Base-by-base conservation (phyloP, 805 yeast species). In the Brettanomyces naardenensis region DNA sequence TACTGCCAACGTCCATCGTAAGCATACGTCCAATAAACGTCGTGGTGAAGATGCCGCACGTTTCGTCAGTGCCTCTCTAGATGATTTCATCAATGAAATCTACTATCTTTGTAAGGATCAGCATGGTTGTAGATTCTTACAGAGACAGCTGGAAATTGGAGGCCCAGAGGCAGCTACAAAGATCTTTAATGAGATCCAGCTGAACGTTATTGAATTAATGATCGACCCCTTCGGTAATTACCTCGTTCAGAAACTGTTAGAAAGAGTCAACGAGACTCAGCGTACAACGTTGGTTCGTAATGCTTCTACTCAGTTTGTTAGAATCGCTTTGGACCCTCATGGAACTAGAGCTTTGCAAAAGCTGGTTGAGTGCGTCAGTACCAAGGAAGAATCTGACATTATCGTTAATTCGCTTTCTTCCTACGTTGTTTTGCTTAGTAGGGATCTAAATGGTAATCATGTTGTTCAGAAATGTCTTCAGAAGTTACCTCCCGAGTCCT, bases 161-260 rank as follows among this genome's bases (percentile, higher is more conserved):
- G 75, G 72, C 23, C 59, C 65, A n/a, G 63, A 68, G 35, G 85
- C 83, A 11, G 81, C 89, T 6, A 71, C 81, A 22, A 64, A 78
- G 53, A 85, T 92, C 34, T 89, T 87, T 61, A 75, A 76, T 40
- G 96, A 92, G 57, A 83, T 87, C 31, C 74, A 77, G 46, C 64
- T 72, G 27, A 80, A 85, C 48, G 80, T 87, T 40, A 80, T 85
- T 38, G 95, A 87, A 56, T 68, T 92, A 45, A 90, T 92, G 97
- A 73, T 74, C 22, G 95, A 89, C 59, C 95, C 97, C 5, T 92
- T 92, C 65, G 98, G 98, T n/a, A 92, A 92, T 58, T 92, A 92
- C 52, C 66, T 92, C 53, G 76, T 94, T 47, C 98, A 92, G 61
- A 92, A 90, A 59, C 62, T 92, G 39, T 68, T 92, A 46, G 97